Conservation (phyloP, 2,329 filamentous ascomycete species). For the Fusarium clavum region DNA sequence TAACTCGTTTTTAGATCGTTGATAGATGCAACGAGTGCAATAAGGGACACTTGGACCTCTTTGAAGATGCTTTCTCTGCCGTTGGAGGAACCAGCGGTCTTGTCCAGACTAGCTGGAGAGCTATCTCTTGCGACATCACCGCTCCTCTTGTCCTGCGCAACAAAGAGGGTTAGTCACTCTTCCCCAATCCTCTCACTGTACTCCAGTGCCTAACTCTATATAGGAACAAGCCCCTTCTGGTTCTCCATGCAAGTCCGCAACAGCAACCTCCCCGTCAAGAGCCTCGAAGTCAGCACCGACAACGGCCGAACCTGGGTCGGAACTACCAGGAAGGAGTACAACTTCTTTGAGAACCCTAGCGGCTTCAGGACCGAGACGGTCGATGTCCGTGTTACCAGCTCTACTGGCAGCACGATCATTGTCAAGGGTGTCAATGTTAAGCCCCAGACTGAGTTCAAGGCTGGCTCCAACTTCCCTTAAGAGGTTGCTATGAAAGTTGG, state of each 20-base stretch:
- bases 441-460: conserved; percentile 46
- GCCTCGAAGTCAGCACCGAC: conserved; percentile 71
- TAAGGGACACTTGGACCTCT: conserved; percentile 58
- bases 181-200: accelerated
- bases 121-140: conserved; percentile 56
- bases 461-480: conserved; percentile 49
- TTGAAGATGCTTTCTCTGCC: conserved; percentile 55
- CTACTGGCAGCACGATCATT: conserved; percentile 61
- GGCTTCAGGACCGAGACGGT: conserved; percentile 68
- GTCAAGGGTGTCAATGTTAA: conserved; percentile 63
- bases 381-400: conserved; percentile 66
- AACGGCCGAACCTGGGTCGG: conserved; percentile 67
- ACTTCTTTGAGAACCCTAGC: conserved; percentile 70
- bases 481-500: not conserved
- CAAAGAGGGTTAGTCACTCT: conserved; percentile 55
- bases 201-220: not conserved
- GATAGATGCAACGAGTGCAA: conserved; percentile 59
- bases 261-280: conserved; percentile 65
- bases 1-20: conserved; percentile 52
- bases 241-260: conserved; percentile 70
- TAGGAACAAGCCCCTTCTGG: conserved; percentile 49
- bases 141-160: conserved; percentile 56
- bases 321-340: conserved; percentile 65
- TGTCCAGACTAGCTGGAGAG: conserved; percentile 51
- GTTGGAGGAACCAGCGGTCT: conserved; percentile 53